Conservation (phyloP, 1,284 basidiomycete genomes). For the Austroboletus niveus region DNA sequence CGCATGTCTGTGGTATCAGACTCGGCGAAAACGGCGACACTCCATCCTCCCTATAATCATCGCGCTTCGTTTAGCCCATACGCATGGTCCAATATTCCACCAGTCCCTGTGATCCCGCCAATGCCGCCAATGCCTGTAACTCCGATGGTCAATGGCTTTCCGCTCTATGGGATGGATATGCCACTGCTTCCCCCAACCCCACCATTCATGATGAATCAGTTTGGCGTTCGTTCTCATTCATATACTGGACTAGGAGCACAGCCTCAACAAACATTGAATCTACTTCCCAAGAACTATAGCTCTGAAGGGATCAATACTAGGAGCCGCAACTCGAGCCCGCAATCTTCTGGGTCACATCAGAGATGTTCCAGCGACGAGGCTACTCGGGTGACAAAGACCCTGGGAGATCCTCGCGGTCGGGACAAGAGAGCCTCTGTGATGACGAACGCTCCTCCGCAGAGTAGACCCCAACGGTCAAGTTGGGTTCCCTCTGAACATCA, state of each 20-base stretch:
- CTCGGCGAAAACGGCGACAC: slow-evolving; percentile 33
- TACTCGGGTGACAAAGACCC: slow-evolving; percentile 8
- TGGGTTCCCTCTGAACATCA: slow-evolving; percentile 24
- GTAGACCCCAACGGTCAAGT: slow-evolving; percentile 20
- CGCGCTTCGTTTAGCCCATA: slow-evolving; percentile 39
- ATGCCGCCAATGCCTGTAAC: slow-evolving; percentile 25
- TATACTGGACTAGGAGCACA: slow-evolving; percentile 22
- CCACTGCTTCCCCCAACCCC: slow-evolving; percentile 70
- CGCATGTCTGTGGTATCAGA: slow-evolving; percentile 48
- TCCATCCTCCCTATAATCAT: slow-evolving; percentile 35
- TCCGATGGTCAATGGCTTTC: slow-evolving; percentile 32
- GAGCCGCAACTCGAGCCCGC: slow-evolving; percentile 19
- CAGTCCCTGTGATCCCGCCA: slow-evolving; percentile 22
- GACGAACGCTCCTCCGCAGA: slow-evolving; percentile 8
- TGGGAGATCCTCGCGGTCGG: slow-evolving; percentile 16
- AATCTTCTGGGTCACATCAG: slow-evolving; percentile 24
- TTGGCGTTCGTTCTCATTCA: slow-evolving; percentile 28
- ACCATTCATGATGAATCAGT: slow-evolving; percentile 70
- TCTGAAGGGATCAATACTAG: slow-evolving; percentile 17
- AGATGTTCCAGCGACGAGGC: slow-evolving; percentile 34
- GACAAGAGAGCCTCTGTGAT: slow-evolving; percentile 8
- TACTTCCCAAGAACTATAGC: slow-evolving; percentile 25
- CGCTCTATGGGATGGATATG: slow-evolving; percentile 47
- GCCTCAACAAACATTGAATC: slow-evolving; percentile 19
- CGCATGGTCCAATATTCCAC: slow-evolving; percentile 29